Evolutionary conservation across 495 filamentous ascomycete species (phyloP), one percentile per base, ranked within the genome.

Genomic region (Penicillium robsamsonii): DNA sequence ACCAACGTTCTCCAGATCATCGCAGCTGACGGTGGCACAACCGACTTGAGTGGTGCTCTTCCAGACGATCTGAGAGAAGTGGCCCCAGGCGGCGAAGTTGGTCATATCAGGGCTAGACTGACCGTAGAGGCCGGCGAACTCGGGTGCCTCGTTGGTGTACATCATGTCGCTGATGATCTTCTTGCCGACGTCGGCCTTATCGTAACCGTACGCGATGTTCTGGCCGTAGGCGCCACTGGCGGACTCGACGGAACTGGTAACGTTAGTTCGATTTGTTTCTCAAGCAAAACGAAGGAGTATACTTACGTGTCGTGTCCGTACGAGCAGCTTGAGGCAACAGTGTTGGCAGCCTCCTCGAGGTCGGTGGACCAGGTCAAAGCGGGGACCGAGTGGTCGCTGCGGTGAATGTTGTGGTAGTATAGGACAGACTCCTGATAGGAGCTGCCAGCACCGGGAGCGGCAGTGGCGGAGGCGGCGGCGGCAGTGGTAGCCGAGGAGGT

Each of bases 51-150:
- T 83, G 48, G 88, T 87, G 7, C 37, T 67, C 69, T 86, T 85
- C 94, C 94, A 98, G 37, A 97, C 82, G 24, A 97, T 78, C 77
- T 96, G 91, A n/a, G 88, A 83, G 78, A 90, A 90, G 71, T 98
- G 93, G 55, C 92, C 91, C 84, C 87, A 94, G 31, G 65, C 53
- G 33, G 86, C 75, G 71, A 92, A 90, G 70, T 80, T 68, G 60
- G 64, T 57, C 81, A 85, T 86, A 66, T 81, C 72, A 8, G 80
- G 79, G 58, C 57, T 68, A 44, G 69, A 63, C 51, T 71, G 33
- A 30, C 77, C 79, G 59, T 80, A 85, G 44, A 75, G 68, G 18
- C 56, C 50, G 12, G 68, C 58, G 66, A 74, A 85, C 66, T 68
- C 74, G 27, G 63, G 64, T 57, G 86, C 76, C 72, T 96, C 92